Base-by-base conservation (phyloP, 495 filamentous ascomycete genomes). In the Neurospora africana region DNA sequence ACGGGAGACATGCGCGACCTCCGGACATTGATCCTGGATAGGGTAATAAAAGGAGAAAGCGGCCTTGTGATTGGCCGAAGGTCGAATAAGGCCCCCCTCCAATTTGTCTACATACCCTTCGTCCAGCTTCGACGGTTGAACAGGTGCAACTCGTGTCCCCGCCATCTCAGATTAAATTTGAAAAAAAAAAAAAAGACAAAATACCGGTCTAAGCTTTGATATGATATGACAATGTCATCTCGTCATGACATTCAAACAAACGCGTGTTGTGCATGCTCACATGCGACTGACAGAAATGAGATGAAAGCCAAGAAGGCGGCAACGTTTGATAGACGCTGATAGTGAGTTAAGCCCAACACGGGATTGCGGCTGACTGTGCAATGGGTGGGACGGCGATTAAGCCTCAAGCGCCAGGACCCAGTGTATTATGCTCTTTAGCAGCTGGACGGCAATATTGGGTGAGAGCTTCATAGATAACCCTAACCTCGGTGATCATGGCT, bases 311-410 rank as follows among this genome's bases (percentile, higher is more conserved):
- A 11, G 11, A 53, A 23, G 44, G 21, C 41, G 41, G 41, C 44
- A 53, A 53, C 1, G 53, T 33, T 9, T 65, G 53, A 65, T 65
- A 65, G 53, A 65, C 53, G 53, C 30, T 65, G 53, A 33, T 65
- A 33, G 53, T 65, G 23, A 30, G 53, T 27, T 27, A 61, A 61
- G 53, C 27, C 53, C 15, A 65, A 17, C 53, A 65, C 53, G 53
- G 47, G 15, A 65, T 65, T 75, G 74, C 69, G 74, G 74, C 74
- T 75, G 74, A 75, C 69, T 71, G 65, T 69, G 58, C 33, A 27
- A 38, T 47, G 41, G 41, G 74, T 71, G 72, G 74, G 71, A 44
- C 21, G 37, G 40, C 37, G 33, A 67, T 74, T 75, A 71, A 75
- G 74, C 72, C 69, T 72, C 74, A 75, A 65, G 37, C 41, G 47